These are phyloP conservation scores for Solanum bulbocastanum DNA, from an alignment of 257 asterid species.

Conservation along the genomic window DNA sequence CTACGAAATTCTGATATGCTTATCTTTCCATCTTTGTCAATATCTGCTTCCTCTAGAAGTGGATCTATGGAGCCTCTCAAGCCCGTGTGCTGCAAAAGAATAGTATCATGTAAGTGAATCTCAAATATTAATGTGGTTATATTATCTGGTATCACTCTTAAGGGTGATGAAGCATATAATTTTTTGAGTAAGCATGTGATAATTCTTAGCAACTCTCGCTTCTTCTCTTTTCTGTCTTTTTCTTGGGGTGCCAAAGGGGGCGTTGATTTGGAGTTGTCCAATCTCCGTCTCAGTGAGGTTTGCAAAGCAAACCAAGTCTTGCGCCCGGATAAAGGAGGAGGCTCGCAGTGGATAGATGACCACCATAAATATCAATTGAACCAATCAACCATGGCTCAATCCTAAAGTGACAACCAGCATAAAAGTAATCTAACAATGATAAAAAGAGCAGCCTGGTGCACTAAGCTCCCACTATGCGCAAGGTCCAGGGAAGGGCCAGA, in stretches of 20 bases:
- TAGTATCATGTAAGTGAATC: background rate
- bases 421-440: background rate
- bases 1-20: slow-evolving; percentile 75
- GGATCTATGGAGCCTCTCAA: slow-evolving; percentile 64
- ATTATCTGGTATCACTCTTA: background rate
- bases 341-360: background rate
- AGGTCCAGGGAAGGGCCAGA: background rate
- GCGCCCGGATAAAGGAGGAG: background rate
- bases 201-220: background rate
- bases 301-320: background rate
- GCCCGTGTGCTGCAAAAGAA: slow-evolving; percentile 51
- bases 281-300: background rate
- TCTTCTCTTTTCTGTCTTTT: background rate
- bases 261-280: background rate
- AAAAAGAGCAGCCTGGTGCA: background rate
- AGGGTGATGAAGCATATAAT: background rate
- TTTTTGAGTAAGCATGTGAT: background rate
- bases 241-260: background rate
- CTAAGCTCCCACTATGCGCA: background rate
- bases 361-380: background rate
- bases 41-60: slow-evolving; percentile 75
- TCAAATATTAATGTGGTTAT: background rate
- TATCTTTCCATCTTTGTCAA: slow-evolving; percentile 78
- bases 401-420: background rate
- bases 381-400: background rate